phyloP scores from a whole-genome alignment of 1,139 yeast species.

The Pichia norvegensis region DNA sequence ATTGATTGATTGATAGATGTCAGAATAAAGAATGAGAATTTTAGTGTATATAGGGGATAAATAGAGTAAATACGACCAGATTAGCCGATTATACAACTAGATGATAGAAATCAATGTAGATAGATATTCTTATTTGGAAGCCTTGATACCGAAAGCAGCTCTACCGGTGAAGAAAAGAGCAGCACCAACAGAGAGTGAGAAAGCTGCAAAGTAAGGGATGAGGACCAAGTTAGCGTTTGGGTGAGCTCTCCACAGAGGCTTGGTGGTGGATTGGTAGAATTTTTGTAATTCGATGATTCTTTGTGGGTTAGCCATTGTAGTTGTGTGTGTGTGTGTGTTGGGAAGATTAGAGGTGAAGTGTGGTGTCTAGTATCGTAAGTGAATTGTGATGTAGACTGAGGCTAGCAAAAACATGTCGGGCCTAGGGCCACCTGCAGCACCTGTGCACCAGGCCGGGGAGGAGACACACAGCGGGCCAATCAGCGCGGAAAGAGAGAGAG shows the following conservation, averaged over 20 bases:
- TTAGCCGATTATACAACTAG: neutral
- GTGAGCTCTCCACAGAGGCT: constrained; percentile 68
- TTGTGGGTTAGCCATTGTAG: constrained; percentile 32
- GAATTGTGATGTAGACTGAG: too few relatives aligned
- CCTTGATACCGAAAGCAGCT: constrained; percentile 69
- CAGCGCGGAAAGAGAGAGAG: too few relatives aligned
- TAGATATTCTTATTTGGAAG: constrained; percentile 12
- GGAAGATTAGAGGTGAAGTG: neutral
- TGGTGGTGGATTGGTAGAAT: constrained; percentile 61
- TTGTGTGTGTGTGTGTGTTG: neutral
- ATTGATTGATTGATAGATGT: too few relatives aligned
- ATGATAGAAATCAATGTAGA: neutral
- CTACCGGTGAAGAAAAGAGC: constrained; percentile 74
- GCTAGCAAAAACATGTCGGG: too few relatives aligned
- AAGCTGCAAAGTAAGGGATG: constrained; percentile 85
- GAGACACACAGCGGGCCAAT: too few relatives aligned
- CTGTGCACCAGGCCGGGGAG: too few relatives aligned
- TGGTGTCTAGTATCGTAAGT: too few relatives aligned
- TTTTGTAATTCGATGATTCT: constrained; percentile 65
- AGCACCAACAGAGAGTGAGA: constrained; percentile 62
- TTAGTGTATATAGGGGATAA: neutral
- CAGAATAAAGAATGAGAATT: neutral
- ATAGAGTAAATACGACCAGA: neutral
- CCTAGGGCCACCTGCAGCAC: too few relatives aligned
- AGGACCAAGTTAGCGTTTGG: constrained; percentile 74